Evolutionary conservation across 2,329 filamentous ascomycete species (phyloP).

Genomic region (Ophiostoma angusticollis): DNA sequence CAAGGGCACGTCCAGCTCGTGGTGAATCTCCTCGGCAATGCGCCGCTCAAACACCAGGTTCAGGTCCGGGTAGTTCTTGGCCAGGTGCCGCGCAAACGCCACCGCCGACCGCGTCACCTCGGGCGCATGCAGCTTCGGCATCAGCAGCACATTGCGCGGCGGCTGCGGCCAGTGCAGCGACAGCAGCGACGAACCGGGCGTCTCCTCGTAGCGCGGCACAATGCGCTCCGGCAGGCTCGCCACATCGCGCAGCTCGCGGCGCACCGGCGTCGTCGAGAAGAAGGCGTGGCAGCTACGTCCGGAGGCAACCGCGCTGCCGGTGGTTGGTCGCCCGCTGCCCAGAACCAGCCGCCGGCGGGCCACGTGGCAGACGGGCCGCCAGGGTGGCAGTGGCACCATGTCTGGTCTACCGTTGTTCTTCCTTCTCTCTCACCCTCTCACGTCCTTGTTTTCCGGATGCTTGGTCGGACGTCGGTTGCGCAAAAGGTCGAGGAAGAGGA

Average conservation of each 20-base stretch:
- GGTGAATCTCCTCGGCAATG: slow-evolving; percentile 59
- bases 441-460: no score
- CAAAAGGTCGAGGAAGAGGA: not conserved
- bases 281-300: no score
- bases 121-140: slow-evolving; percentile 44
- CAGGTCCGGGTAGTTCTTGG: slow-evolving; percentile 64
- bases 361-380: not conserved
- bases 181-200: slow-evolving; percentile 38
- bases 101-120: slow-evolving; percentile 39
- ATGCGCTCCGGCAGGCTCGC: slow-evolving; percentile 40
- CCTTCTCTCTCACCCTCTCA: no score
- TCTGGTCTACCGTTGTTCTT: not conserved
- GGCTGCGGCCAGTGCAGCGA: slow-evolving; percentile 42
- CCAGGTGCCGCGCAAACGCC: slow-evolving; percentile 56
- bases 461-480: not conserved
- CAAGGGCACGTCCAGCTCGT: slow-evolving; percentile 58
- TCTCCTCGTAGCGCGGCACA: slow-evolving; percentile 52
- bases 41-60: slow-evolving; percentile 73
- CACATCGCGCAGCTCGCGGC: slow-evolving; percentile 37
- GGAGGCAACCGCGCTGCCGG: no score
- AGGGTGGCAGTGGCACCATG: not conserved
- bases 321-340: no score
- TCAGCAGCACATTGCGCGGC: slow-evolving; percentile 43
- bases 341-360: no score
- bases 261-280: slow-evolving; percentile 36